Conservation (phyloP, 164 flowering plant genomes). For the Taxillus chinensis region DNA sequence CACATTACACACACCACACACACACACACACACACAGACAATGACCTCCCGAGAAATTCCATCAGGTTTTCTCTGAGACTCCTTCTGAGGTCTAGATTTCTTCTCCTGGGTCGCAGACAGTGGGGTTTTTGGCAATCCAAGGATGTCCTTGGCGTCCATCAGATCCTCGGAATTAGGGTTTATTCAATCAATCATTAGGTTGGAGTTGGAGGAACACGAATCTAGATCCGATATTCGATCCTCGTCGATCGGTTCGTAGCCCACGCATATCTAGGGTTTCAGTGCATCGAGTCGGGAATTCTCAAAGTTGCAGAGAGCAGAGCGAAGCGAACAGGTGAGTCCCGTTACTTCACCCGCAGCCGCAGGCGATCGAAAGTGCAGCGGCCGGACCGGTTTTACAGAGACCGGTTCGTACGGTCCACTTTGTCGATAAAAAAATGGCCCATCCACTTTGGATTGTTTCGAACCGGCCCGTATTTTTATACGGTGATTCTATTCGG, state of each 20-base stretch:
- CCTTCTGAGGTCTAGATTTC: slow-evolving; percentile 75
- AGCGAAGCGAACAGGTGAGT: no score
- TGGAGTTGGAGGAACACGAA: neutral
- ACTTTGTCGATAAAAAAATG: no score
- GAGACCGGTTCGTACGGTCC: no score
- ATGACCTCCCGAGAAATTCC: slow-evolving; percentile 95
- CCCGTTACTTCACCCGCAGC: no score
- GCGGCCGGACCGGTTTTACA: no score
- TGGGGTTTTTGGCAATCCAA: slow-evolving; percentile 66
- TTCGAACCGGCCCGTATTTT: no score
- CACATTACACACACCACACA: neutral
- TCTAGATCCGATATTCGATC: neutral
- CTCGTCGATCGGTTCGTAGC: neutral
- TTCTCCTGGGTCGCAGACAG: slow-evolving; percentile 50
- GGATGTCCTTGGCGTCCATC: slow-evolving; percentile 97
- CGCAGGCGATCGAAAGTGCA: no score
- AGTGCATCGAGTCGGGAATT: neutral
- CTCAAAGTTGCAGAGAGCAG: no score
- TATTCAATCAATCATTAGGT: neutral
- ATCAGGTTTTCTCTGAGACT: slow-evolving; percentile 93
- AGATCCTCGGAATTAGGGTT: slow-evolving; percentile 2
- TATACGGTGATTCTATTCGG: no score
- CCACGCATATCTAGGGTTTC: slow-evolving; percentile 1
- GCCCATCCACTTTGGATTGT: no score
- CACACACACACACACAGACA: neutral